These are phyloP conservation scores for Rhizophagus sp. DNA, from an alignment of 192 early-diverging fungal genomes.

Conservation along the genomic window DNA sequence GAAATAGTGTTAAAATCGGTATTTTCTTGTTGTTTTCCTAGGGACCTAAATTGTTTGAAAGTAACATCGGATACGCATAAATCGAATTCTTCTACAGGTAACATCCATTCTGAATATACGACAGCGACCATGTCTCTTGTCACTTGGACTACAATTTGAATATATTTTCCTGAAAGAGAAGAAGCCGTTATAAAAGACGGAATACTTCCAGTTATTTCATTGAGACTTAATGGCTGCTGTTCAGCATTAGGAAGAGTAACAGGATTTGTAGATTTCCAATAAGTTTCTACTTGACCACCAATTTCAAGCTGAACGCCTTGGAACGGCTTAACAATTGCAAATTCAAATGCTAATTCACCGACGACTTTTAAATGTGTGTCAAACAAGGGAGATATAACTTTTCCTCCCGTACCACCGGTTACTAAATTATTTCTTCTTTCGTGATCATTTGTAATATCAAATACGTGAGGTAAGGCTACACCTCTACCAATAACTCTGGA, in stretches of 20 bases:
- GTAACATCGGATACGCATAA: constrained; percentile 56
- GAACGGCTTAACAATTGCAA: constrained; percentile 84
- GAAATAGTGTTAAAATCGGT: constrained; percentile 33
- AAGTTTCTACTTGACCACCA: constrained; percentile 95
- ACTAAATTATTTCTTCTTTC: constrained; percentile 32
- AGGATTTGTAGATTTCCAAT: constrained; percentile 97
- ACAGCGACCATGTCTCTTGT: constrained; percentile 88
- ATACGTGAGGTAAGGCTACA: constrained; percentile 73
- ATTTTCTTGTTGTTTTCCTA: constrained; percentile 36
- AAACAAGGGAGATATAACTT: constrained; percentile 70
- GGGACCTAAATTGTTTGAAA: constrained; percentile 50
- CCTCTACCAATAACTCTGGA: constrained; percentile 89
- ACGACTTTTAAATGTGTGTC: constrained; percentile 91
- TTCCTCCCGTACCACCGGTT: constrained; percentile 29
- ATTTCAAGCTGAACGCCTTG: constrained; percentile 86
- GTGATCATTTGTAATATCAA: constrained; percentile 48
- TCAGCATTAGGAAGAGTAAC: constrained; percentile 39
- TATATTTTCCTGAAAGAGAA: constrained; percentile 89
- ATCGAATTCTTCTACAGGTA: constrained; percentile 58
- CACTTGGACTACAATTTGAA: constrained; percentile 87
- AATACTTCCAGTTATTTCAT: constrained; percentile 31
- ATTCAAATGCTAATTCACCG: constrained; percentile 85
- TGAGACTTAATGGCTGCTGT: constrained; percentile 25
- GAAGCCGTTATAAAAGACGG: constrained; percentile 82
- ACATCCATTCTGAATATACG: constrained; percentile 76